phyloP scores from a whole-genome alignment of 2,329 filamentous ascomycete species.

The Arthrinium phaeospermum region DNA sequence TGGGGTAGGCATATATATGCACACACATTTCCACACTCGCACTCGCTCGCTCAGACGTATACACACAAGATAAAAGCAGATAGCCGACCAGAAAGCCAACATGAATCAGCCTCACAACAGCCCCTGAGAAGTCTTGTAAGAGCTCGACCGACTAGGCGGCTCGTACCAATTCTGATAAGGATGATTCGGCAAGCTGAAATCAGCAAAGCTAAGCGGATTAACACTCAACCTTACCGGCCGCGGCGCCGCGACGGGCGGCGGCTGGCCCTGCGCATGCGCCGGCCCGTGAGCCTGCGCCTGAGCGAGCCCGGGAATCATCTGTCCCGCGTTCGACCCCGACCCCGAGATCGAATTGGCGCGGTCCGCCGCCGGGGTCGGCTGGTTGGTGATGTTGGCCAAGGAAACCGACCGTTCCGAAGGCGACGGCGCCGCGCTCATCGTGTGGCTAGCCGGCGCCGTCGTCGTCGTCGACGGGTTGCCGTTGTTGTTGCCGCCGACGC shows the following conservation, averaged over 20 bases:
- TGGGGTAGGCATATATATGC: not conserved
- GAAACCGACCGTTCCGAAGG: not conserved
- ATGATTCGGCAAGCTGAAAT: conserved; percentile 79
- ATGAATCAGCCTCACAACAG: not conserved
- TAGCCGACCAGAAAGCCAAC: not conserved
- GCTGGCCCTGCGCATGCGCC: conserved; percentile 34
- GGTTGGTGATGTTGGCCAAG: conserved; percentile 31
- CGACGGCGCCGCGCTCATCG: conserved; percentile 25
- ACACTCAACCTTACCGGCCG: conserved; percentile 45
- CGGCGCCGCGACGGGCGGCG: conserved; percentile 34
- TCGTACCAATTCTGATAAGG: conserved; percentile 84
- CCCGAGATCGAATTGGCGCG: conserved; percentile 19
- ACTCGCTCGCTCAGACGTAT: not conserved
- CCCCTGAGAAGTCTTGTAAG: conserved; percentile 27
- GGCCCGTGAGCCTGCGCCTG: conserved; percentile 30
- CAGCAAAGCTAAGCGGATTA: conserved; percentile 76
- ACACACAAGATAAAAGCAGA: not conserved
- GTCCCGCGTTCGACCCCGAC: conserved; percentile 23
- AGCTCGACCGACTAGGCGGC: conserved; percentile 62
- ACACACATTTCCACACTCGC: not conserved
- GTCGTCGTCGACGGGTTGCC: conserved; percentile 33
- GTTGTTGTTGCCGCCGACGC: conserved; percentile 32
- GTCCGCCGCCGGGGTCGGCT: conserved; percentile 21
- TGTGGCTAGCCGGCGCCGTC: conserved; percentile 26
- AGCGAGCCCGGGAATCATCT: conserved; percentile 34